Conservation (phyloP, 1,284 basidiomycete species). For the Lentinula novae-zelandiae region DNA sequence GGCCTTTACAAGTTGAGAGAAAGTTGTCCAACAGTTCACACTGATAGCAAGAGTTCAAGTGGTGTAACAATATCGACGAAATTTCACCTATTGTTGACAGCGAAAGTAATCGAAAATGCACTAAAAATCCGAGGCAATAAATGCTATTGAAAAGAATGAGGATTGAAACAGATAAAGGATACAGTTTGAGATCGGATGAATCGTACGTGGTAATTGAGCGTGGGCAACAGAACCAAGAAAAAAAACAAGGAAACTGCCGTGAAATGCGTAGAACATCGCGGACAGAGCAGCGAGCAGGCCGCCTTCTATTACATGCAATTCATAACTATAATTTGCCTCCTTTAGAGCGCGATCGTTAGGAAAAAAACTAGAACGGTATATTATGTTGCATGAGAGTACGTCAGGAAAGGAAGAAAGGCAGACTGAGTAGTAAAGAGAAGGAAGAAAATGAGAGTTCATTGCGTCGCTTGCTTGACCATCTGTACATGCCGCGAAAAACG, state of each 20-base stretch:
- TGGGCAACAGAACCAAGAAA: background rate
- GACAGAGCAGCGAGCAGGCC: slow-evolving; percentile 7
- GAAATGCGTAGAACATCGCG: background rate
- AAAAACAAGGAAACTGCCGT: slow-evolving; percentile 2
- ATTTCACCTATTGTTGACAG: background rate
- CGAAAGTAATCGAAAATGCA: background rate
- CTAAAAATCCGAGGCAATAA: background rate
- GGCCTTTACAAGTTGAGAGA: background rate
- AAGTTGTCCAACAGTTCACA: background rate
- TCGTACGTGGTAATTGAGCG: slow-evolving; percentile 5
- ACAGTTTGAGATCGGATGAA: slow-evolving; percentile 11
- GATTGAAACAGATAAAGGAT: slow-evolving; percentile 12
- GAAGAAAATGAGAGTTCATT: slow-evolving; percentile 37
- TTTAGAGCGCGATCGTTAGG: slow-evolving; percentile 49
- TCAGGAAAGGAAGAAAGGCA: slow-evolving; percentile 16
- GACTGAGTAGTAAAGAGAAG: slow-evolving; percentile 19
- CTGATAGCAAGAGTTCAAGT: background rate
- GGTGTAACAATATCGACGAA: background rate
- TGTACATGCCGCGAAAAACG: slow-evolving; percentile 20
- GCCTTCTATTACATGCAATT: slow-evolving; percentile 37
- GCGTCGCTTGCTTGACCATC: slow-evolving; percentile 71
- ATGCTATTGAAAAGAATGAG: slow-evolving; percentile 3
- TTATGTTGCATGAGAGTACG: slow-evolving; percentile 43
- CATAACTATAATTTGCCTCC: slow-evolving; percentile 50
- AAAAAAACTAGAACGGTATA: slow-evolving; percentile 18